phyloP scores from a whole-genome alignment of 345 rosid species.

The Corchorus capsularis region DNA sequence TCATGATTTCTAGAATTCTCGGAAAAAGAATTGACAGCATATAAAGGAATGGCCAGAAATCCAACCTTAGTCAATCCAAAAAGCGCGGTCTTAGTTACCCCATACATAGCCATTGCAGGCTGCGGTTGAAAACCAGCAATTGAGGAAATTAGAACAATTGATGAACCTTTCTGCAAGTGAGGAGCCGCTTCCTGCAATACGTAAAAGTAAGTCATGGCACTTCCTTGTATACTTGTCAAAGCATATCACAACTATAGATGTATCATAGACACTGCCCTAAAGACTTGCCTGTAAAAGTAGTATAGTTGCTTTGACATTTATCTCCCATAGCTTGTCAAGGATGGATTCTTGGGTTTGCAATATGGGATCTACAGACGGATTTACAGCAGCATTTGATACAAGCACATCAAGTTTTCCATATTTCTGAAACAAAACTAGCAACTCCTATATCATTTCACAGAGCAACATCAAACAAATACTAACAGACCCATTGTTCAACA shows the following conservation, averaged over 20 bases:
- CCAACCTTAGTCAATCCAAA: constrained; percentile 86
- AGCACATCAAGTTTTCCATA: constrained; percentile 65
- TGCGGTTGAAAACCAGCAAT: constrained; percentile 66
- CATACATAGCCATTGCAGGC: constrained; percentile 80
- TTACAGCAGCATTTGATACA: constrained; percentile 68
- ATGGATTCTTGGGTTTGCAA: constrained; percentile 50
- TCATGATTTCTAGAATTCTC: background rate
- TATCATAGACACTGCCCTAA: background rate
- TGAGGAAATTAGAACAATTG: constrained; percentile 76
- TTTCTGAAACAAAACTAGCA: constrained; percentile 41
- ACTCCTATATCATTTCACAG: background rate
- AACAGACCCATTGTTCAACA: background rate
- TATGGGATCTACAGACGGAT: constrained; percentile 48
- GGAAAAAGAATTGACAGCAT: background rate
- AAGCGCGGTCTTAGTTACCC: constrained; percentile 92
- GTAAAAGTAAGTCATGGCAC: background rate
- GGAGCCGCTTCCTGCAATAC: constrained; percentile 72
- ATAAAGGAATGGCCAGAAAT: background rate
- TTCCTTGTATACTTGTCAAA: background rate
- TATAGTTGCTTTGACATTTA: constrained; percentile 63
- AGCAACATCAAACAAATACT: background rate
- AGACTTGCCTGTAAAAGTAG: constrained; percentile 53
- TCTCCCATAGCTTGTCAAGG: constrained; percentile 75
- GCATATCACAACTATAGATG: background rate
- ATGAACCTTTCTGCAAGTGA: constrained; percentile 74